Evolutionary conservation across 176 grass and related monocot species (phyloP), one percentile per base, ranked within the genome.

Genomic region (Tillandsia fasciculata): DNA sequence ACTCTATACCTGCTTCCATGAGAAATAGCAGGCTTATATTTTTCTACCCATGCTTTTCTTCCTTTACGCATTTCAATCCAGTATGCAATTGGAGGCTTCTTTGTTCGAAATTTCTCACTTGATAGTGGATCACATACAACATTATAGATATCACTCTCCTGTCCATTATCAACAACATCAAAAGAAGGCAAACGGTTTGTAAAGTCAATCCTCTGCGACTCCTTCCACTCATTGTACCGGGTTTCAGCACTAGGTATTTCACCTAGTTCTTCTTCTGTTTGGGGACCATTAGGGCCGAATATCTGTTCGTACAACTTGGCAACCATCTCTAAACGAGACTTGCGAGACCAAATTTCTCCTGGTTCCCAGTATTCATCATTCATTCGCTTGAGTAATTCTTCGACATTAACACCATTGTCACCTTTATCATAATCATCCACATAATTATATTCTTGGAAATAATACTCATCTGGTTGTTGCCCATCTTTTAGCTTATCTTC

Each of bases 331-430:
- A 91, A 53, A 58, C 82, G 85, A 65, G 83, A 83, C 51, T 85
- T 75, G 10, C 57, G 80, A 59, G 83, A 78, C 81, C 53, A 73
- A 33, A 96, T 0, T 72, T 96, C 86, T 74, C 78, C 88, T 49
- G 86, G 92, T 82, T 96, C 92, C 92, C 92, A 96, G 71, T 96
- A 96, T 51, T 91, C 86, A 72, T 87, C 92, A 75, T 91, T 91
- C 17, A 83, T 64, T 72, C 74, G 83, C 48, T 63, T 69, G 50
- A 96, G 65, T 64, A 96, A 80, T 78, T 91, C 88, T 79, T 92
- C 81, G 49, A 66, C 73, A 87, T 83, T 83, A 73, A 92, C 73
- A 65, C 86, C 76, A 49, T 77, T 89, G 68, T 96, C 92, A 49
- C 92, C 92, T 89, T 96, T 96, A 76, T 91, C 92, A 85, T 96